Conservation (phyloP, 371 early-diverging fungal species). For the Chytridiales sp. region DNA sequence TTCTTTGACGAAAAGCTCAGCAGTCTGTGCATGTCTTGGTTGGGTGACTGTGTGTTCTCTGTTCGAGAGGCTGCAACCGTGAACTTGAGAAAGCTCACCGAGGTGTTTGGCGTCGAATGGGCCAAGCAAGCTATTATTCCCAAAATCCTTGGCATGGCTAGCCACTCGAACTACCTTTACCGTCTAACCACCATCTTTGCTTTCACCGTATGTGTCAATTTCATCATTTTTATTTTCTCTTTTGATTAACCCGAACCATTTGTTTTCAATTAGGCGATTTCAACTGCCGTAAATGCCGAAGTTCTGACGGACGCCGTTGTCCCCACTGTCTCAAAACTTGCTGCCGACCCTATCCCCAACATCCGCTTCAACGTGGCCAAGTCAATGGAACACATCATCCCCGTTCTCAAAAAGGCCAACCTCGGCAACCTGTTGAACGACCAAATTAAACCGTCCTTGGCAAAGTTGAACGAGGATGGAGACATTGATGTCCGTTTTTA, state of each 20-base stretch:
- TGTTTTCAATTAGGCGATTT: constrained; percentile 64
- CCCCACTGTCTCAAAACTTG: constrained; percentile 82
- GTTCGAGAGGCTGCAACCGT: constrained; percentile 95
- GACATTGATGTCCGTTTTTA: constrained; percentile 94
- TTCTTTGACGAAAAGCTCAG: constrained; percentile 96
- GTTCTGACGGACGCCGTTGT: constrained; percentile 86
- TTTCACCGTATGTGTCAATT: constrained; percentile 69
- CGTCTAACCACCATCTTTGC: constrained; percentile 97
- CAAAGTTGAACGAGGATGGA: constrained; percentile 79
- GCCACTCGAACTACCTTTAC: constrained; percentile 89
- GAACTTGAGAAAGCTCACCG: constrained; percentile 88
- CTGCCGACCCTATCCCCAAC: constrained; percentile 95
- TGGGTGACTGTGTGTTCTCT: constrained; percentile 93
- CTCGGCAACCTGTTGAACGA: constrained; percentile 59
- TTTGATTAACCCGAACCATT: not conserved
- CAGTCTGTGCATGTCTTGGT: constrained; percentile 93
- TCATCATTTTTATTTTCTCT: constrained; percentile 64
- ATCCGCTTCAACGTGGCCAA: constrained; percentile 99
- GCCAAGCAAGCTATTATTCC: constrained; percentile 90
- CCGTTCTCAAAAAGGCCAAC: constrained; percentile 62
- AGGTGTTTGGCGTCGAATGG: constrained; percentile 99
- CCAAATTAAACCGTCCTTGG: constrained; percentile 77
- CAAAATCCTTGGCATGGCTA: constrained; percentile 86
- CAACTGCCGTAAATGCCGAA: constrained; percentile 82
- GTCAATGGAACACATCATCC: constrained; percentile 82